A percentile compares a stretch with the other conserved stretches of the same genome.
Conservation (phyloP, 257 asterid genomes). For the Buddleja alternifolia region DNA sequence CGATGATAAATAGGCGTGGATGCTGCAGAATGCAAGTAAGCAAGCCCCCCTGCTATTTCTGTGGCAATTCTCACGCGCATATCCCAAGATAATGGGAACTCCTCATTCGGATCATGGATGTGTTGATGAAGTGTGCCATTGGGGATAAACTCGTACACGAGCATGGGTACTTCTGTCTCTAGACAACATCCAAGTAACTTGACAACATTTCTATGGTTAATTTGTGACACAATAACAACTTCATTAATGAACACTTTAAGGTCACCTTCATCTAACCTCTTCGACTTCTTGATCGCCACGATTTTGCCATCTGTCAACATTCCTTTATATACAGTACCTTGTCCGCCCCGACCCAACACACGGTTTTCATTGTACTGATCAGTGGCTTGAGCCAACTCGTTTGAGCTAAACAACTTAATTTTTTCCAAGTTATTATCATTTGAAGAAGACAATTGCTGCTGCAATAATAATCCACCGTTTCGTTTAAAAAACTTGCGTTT, state of each 20-base stretch:
- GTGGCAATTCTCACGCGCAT: slow-evolving; percentile 34
- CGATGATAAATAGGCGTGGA: slow-evolving; percentile 46
- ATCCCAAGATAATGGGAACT: slow-evolving; percentile 38
- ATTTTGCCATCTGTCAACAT: slow-evolving; percentile 43
- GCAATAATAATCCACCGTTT: slow-evolving; percentile 42
- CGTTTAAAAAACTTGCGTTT: slow-evolving; percentile 33
- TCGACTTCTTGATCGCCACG: slow-evolving; percentile 47
- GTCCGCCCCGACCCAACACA: slow-evolving; percentile 49
- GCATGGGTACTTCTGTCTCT: slow-evolving; percentile 39
- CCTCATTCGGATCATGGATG: slow-evolving; percentile 41
- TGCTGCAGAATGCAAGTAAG: slow-evolving; percentile 48
- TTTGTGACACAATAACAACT: slow-evolving; percentile 43
- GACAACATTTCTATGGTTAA: slow-evolving; percentile 39
- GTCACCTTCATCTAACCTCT: slow-evolving; percentile 34
- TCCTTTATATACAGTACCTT: slow-evolving; percentile 52
- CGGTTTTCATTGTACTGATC: slow-evolving; percentile 38
- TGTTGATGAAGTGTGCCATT: slow-evolving; percentile 43
- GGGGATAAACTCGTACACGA: slow-evolving; percentile 41
- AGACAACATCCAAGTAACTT: slow-evolving; percentile 40
- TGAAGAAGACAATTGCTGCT: slow-evolving; percentile 39
- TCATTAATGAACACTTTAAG: slow-evolving; percentile 43
- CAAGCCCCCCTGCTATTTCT: slow-evolving; percentile 42
- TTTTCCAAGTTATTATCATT: slow-evolving; percentile 29
- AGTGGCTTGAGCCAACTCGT: slow-evolving; percentile 40
- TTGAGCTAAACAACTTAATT: slow-evolving; percentile 31